phyloP scores from a whole-genome alignment of 805 yeast species.

The Kodamaea leandrae region DNA sequence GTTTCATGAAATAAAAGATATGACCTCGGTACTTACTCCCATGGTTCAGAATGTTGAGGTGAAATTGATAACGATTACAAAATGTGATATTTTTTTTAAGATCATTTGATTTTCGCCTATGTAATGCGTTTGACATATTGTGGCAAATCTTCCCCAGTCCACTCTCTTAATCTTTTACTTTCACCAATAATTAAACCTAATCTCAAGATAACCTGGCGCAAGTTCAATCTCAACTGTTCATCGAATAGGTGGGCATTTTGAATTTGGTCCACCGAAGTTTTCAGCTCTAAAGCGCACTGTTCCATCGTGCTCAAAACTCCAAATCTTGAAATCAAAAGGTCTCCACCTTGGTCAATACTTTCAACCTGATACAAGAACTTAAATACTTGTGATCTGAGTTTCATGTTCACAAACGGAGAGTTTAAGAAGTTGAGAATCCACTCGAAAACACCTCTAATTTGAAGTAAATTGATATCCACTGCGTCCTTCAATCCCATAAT shows the following conservation, averaged over 20 bases:
- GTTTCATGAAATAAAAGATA: not conserved
- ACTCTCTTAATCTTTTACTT: constrained; percentile 58
- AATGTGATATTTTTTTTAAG: not conserved
- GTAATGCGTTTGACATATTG: constrained; percentile 42
- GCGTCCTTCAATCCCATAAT: constrained; percentile 43
- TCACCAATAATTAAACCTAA: constrained; percentile 36
- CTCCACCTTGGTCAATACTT: constrained; percentile 55
- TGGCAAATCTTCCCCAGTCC: constrained; percentile 55
- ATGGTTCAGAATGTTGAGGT: not conserved
- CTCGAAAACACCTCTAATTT: constrained; percentile 59
- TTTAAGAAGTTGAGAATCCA: constrained; percentile 56
- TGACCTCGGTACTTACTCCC: constrained; percentile 5
- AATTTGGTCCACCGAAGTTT: constrained; percentile 8
- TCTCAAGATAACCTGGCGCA: constrained; percentile 47
- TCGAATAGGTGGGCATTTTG: constrained; percentile 16
- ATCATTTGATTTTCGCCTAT: not conserved
- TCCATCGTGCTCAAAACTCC: constrained; percentile 35
- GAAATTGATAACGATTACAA: no score
- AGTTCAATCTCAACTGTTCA: constrained; percentile 37
- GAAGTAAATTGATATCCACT: constrained; percentile 54
- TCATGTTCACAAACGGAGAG: constrained; percentile 47
- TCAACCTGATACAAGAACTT: constrained; percentile 47
- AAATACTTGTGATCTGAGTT: constrained; percentile 39
- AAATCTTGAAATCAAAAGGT: constrained; percentile 56
- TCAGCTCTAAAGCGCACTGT: constrained; percentile 11